Conservation (phyloP, 2,329 filamentous ascomycete genomes). For the Exophiala lecanii-corni region DNA sequence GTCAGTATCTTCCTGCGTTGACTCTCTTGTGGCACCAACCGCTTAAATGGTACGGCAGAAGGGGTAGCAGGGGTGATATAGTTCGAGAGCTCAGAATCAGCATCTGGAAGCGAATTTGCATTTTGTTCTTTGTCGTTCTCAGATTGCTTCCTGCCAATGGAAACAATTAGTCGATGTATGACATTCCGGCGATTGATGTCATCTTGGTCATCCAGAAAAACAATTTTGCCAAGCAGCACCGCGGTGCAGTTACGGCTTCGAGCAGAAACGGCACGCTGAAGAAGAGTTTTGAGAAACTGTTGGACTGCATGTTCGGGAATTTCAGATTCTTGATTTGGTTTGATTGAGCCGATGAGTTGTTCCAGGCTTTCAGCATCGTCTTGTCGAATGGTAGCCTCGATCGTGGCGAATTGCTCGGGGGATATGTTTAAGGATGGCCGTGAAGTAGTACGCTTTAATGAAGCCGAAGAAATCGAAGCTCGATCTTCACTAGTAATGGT, state of each 20-base stretch:
- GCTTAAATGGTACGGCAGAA: constrained; percentile 57
- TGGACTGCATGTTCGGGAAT: constrained; percentile 25
- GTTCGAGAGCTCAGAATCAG: constrained; percentile 55
- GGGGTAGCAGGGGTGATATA: constrained; percentile 77
- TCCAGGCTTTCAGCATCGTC: constrained; percentile 55
- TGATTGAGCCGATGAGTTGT: constrained; percentile 17
- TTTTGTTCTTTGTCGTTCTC: constrained; percentile 50
- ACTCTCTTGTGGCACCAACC: constrained; percentile 62
- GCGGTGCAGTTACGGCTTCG: constrained; percentile 68
- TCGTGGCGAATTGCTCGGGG: constrained; percentile 60
- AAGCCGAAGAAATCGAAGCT: constrained; percentile 51
- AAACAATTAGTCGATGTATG: constrained; percentile 85
- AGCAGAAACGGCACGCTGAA: constrained; percentile 58
- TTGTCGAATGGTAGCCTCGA: constrained; percentile 67
- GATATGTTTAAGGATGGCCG: constrained; percentile 71
- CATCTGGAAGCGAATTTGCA: constrained; percentile 47
- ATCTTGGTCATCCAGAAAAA: constrained; percentile 74
- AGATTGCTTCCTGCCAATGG: constrained; percentile 72
- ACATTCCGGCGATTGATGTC: constrained; percentile 94
- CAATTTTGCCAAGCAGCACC: constrained; percentile 64
- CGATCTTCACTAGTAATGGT: constrained; percentile 51
- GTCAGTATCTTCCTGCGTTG: constrained; percentile 56
- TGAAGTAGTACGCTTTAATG: constrained; percentile 70
- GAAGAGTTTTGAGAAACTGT: constrained; percentile 38
- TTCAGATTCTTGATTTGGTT: constrained; percentile 12